Percentiles rank a stretch among this genome's conserved stretches.
These are phyloP conservation scores for Gryganskiella cystojenkinii DNA, from an alignment of 192 early-diverging fungal genomes.

Conservation along the genomic window DNA sequence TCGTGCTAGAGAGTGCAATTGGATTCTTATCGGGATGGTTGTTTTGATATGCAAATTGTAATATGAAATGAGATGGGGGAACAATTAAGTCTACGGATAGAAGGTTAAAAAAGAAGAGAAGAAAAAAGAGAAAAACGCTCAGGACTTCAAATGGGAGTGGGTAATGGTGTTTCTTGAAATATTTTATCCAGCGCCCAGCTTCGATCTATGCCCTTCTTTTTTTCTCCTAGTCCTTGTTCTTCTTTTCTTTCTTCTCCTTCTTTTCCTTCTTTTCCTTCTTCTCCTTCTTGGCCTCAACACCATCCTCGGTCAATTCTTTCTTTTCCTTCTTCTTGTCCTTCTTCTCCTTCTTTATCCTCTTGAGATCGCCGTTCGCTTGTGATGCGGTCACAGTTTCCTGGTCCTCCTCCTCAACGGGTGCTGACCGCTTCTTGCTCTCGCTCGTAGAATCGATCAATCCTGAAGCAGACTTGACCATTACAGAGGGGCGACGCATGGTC, in stretches of 20 bases:
- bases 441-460: slow-evolving; percentile 15
- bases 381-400: neutral
- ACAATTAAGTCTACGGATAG: neutral
- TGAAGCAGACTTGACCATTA: slow-evolving; percentile 27
- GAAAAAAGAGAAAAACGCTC: neutral
- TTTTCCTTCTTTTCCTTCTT: slow-evolving; percentile 35
- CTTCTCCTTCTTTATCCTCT: slow-evolving; percentile 58
- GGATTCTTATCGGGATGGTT: neutral
- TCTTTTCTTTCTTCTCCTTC: slow-evolving; percentile 32
- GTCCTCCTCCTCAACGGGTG: slow-evolving; percentile 31
- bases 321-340: slow-evolving; percentile 35
- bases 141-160: neutral
- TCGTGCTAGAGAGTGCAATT: too few species aligned
- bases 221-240: neutral
- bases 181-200: too few species aligned
- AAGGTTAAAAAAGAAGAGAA: neutral
- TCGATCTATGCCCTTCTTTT: too few species aligned
- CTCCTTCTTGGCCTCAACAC: slow-evolving; percentile 10
- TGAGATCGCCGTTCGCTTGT: slow-evolving; percentile 19
- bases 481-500: slow-evolving; percentile 33
- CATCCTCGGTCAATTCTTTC: neutral
- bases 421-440: slow-evolving; percentile 40
- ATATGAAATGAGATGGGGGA: neutral
- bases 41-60: slow-evolving; percentile 3
- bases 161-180: too few species aligned